phyloP scores from a whole-genome alignment of 2,329 filamentous ascomycete genomes.

The Aspergillus brunneoviolaceus region DNA sequence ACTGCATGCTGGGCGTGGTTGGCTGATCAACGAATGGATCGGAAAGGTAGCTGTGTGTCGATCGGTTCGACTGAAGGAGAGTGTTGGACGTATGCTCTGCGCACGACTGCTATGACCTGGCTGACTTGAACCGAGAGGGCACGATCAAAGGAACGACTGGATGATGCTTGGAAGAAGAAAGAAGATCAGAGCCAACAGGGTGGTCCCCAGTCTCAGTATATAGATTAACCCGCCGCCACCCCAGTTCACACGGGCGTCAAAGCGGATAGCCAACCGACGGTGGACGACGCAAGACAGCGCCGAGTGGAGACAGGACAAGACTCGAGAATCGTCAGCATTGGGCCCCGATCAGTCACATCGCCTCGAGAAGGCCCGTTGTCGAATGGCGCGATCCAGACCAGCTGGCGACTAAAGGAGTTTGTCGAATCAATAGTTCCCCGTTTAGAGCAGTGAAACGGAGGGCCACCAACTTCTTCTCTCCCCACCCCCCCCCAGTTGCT shows the following conservation, averaged over 20 bases:
- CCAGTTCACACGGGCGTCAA: neutral
- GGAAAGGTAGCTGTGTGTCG: conserved; percentile 5
- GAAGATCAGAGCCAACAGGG: neutral
- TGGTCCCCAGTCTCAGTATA: neutral
- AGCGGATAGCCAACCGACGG: neutral
- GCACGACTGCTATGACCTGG: neutral
- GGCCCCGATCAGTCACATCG: neutral
- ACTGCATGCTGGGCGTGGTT: conserved; percentile 26
- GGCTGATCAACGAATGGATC: conserved; percentile 2
- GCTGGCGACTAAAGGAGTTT: neutral
- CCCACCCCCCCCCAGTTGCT: neutral
- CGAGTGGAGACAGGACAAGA: neutral
- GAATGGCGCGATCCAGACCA: neutral
- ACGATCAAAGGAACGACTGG: conserved; percentile 7
- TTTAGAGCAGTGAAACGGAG: conserved; percentile 5
- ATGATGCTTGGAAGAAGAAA: neutral
- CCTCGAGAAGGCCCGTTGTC: neutral
- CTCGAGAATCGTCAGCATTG: conserved; percentile 8
- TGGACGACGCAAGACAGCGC: neutral
- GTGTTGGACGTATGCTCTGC: neutral
- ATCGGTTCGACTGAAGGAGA: neutral
- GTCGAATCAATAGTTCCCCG: conserved; percentile 7
- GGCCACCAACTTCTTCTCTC: neutral
- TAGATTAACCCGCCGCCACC: neutral
- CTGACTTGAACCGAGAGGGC: neutral